phyloP scores from a whole-genome alignment of 495 filamentous ascomycete genomes.

The Penicillium pancosmium region DNA sequence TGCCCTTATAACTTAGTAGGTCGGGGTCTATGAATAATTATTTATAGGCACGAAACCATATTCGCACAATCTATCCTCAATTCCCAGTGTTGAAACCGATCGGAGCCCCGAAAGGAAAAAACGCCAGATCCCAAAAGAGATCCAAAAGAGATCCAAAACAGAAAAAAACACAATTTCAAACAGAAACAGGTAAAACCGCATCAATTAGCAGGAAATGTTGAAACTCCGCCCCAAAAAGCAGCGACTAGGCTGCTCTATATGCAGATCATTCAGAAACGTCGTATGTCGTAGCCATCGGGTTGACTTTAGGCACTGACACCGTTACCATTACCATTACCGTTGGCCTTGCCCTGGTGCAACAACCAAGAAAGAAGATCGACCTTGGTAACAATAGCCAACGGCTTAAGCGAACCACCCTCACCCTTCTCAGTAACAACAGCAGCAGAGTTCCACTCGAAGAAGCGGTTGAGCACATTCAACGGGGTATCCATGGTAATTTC shows the following conservation, averaged over 20 bases:
- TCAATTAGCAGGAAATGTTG: slow-evolving; percentile 25
- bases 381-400: slow-evolving; percentile 92
- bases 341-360: slow-evolving; percentile 65
- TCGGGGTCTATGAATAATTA: slow-evolving; percentile 3
- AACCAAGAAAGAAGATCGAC: slow-evolving; percentile 94
- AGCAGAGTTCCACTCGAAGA: slow-evolving; percentile 97
- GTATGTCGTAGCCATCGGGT: slow-evolving; percentile 9
- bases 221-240: slow-evolving; percentile 22
- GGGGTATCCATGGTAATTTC: slow-evolving; percentile 93
- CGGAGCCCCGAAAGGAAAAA: slow-evolving; percentile 11
- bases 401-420: slow-evolving; percentile 64
- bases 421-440: slow-evolving; percentile 84
- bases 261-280: slow-evolving; percentile 10
- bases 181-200: not conserved
- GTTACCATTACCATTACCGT: slow-evolving; percentile 17
- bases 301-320: not conserved
- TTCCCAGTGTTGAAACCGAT: slow-evolving; percentile 25
- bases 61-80: slow-evolving; percentile 17
- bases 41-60: slow-evolving; percentile 1
- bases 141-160: too few species aligned
- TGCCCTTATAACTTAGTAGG: too few species aligned
- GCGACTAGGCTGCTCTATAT: slow-evolving; percentile 8
- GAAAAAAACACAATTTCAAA: not conserved
- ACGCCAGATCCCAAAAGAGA: slow-evolving; percentile 13
- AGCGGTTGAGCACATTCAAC: slow-evolving; percentile 77